phyloP scores from a whole-genome alignment of 495 filamentous ascomycete species.

The Hyaloscypha bicolor region DNA sequence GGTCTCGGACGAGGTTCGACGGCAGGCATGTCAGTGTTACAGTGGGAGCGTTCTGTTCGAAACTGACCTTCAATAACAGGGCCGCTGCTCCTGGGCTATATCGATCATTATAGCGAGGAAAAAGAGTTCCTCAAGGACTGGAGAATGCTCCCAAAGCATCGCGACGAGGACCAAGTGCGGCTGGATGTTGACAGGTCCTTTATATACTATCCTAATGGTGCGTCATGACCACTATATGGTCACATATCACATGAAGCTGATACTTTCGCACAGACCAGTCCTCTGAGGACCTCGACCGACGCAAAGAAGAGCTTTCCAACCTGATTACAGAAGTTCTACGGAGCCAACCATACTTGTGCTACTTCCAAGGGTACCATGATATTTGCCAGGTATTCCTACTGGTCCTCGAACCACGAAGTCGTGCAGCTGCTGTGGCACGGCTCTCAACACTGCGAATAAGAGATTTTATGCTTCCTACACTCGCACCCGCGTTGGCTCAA shows the following conservation, averaged over 20 bases:
- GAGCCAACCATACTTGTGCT: slow-evolving; percentile 81
- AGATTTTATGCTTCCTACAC: slow-evolving; percentile 94
- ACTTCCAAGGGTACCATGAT: slow-evolving; percentile 99
- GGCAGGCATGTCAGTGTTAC: slow-evolving; percentile 75
- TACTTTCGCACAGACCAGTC: slow-evolving; percentile 36
- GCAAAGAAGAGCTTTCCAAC: slow-evolving; percentile 71
- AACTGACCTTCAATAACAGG: slow-evolving; percentile 51
- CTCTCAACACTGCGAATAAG: slow-evolving; percentile 88
- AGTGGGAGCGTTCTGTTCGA: slow-evolving; percentile 1
- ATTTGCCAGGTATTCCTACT: slow-evolving; percentile 96
- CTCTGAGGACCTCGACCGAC: slow-evolving; percentile 50
- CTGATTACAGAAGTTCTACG: slow-evolving; percentile 79
- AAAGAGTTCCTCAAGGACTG: slow-evolving; percentile 39
- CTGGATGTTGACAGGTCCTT: slow-evolving; percentile 96
- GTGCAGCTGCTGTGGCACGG: slow-evolving; percentile 63
- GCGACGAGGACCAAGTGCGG: slow-evolving; percentile 85
- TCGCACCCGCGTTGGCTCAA: slow-evolving; percentile 80
- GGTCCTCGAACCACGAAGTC: slow-evolving; percentile 65
- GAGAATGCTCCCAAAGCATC: slow-evolving; percentile 63
- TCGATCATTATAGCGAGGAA: slow-evolving; percentile 17
- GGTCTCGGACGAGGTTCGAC: slow-evolving; percentile 76
- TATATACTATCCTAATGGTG: slow-evolving; percentile 90
- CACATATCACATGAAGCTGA: slow-evolving; percentile 28
- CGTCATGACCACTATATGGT: slow-evolving; percentile 27
- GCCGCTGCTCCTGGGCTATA: slow-evolving; percentile 75